These are phyloP conservation scores for Aspergillus fumigatiaffinis DNA, from an alignment of 2,329 filamentous ascomycete genomes.

Conservation along the genomic window DNA sequence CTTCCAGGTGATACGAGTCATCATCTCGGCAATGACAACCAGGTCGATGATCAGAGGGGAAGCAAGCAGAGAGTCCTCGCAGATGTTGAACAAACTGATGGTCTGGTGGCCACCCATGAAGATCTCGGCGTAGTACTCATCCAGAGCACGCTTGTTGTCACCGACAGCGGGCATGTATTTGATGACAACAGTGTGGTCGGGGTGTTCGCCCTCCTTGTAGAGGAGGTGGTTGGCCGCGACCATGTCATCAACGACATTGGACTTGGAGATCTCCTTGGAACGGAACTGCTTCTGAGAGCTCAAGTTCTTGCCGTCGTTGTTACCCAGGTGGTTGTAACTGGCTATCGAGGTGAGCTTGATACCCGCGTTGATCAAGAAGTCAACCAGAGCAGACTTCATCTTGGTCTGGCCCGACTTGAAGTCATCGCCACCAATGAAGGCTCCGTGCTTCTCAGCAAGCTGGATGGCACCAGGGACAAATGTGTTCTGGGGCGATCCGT, in stretches of 20 bases:
- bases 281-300: conserved; percentile 98
- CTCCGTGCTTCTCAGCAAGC: conserved; percentile 77
- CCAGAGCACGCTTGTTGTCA: conserved; percentile 97
- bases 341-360: conserved; percentile 99
- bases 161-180: conserved; percentile 99
- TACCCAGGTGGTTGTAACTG: conserved; percentile 98
- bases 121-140: conserved; percentile 99
- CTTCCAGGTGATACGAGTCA: conserved; percentile 97
- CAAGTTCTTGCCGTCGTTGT: conserved; percentile 99
- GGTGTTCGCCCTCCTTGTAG: conserved; percentile 89
- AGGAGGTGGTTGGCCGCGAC: conserved; percentile 90
- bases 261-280: conserved; percentile 99
- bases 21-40: conserved; percentile 89
- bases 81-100: conserved; percentile 97
- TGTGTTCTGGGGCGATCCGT: conserved; percentile 98
- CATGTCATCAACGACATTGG: conserved; percentile 99
- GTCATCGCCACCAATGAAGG: conserved; percentile 96
- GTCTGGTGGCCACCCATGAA: conserved; percentile 98
- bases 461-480: conserved; percentile 91
- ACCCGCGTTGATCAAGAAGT: conserved; percentile 96
- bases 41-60: conserved; percentile 97
- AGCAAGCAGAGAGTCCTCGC: conserved; percentile 94
- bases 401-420: conserved; percentile 99
- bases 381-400: conserved; percentile 99
- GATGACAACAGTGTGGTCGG: conserved; percentile 98